phyloP scores from a whole-genome alignment of 2,329 filamentous ascomycete genomes.

The Ceratocystiopsis brevicomis region DNA sequence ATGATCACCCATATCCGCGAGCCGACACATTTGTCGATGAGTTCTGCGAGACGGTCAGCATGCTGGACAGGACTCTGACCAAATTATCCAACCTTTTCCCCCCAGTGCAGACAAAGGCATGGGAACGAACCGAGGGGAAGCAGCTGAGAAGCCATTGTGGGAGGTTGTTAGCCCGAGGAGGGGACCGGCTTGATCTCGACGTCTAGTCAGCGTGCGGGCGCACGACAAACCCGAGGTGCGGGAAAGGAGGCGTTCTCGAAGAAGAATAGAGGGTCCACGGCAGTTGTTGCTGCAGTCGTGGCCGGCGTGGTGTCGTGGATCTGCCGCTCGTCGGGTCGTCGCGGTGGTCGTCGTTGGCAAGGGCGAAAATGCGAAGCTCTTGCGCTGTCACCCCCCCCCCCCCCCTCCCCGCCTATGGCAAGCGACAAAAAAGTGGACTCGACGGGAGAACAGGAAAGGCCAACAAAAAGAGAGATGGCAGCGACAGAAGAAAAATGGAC shows the following conservation, averaged over 20 bases:
- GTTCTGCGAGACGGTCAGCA: slow-evolving; percentile 35
- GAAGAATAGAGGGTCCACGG: too few relatives aligned
- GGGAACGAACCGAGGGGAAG: slow-evolving; percentile 9
- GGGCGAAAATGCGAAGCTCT: not conserved
- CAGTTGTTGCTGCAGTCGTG: too few relatives aligned
- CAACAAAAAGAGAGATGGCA: too few relatives aligned
- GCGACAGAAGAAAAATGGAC: too few relatives aligned
- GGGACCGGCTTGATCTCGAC: too few relatives aligned
- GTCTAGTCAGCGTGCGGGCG: too few relatives aligned
- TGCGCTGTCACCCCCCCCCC: not conserved
- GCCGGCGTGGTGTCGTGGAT: too few relatives aligned
- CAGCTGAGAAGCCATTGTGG: slow-evolving; percentile 4
- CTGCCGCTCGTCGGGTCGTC: too few relatives aligned
- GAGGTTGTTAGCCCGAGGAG: not conserved
- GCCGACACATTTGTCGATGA: slow-evolving; percentile 97
- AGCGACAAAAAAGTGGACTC: slow-evolving; percentile 1
- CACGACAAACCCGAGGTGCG: too few relatives aligned
- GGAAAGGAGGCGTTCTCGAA: too few relatives aligned
- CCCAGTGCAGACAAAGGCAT: not conserved
- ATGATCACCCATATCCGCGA: slow-evolving; percentile 98
- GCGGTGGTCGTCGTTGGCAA: too few relatives aligned
- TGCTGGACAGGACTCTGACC: too few relatives aligned
- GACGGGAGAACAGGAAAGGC: not conserved
- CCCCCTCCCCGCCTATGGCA: not conserved
- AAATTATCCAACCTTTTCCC: not conserved